Evolutionary conservation across 306 rosid species (phyloP).

Genomic region (Rosa rugosa): DNA sequence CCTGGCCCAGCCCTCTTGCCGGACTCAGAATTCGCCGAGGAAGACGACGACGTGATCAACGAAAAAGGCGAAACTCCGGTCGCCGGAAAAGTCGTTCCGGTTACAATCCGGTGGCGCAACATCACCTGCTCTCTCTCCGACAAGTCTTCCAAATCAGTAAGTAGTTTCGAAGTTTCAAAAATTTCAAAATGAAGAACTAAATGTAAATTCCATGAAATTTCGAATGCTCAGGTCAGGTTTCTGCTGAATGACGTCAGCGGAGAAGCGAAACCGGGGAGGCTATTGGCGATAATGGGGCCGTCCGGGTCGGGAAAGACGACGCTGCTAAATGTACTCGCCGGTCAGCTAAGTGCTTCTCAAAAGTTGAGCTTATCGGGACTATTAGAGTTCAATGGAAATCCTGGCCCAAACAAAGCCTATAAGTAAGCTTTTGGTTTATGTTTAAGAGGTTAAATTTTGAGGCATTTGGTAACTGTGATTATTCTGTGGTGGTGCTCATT

Average conservation of each 20-base stretch:
- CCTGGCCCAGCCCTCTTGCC: slow-evolving; percentile 66
- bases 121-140: slow-evolving; percentile 71
- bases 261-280: slow-evolving; percentile 82
- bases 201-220: background rate
- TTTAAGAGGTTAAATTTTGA: background rate
- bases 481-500: slow-evolving; percentile 9
- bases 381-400: slow-evolving; percentile 77
- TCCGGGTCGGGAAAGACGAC: slow-evolving; percentile 98
- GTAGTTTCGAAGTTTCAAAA: slow-evolving; percentile 12
- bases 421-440: slow-evolving; percentile 38
- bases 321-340: slow-evolving; percentile 79
- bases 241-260: slow-evolving; percentile 75
- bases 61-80: slow-evolving; percentile 25
- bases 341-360: slow-evolving; percentile 71
- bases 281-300: slow-evolving; percentile 95
- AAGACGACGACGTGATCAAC: slow-evolving; percentile 24
- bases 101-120: slow-evolving; percentile 73
- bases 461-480: background rate
- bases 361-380: slow-evolving; percentile 65
- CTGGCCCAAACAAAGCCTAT: slow-evolving; percentile 55
- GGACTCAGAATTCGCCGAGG: slow-evolving; percentile 41
- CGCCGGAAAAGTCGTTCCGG: slow-evolving; percentile 53
- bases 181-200: slow-evolving; percentile 16
- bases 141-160: slow-evolving; percentile 60
- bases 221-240: slow-evolving; percentile 55